Evolutionary conservation across 2,329 filamentous ascomycete genomes (phyloP), one percentile per base, ranked within the genome.

Genomic region (Truncatella angustata): DNA sequence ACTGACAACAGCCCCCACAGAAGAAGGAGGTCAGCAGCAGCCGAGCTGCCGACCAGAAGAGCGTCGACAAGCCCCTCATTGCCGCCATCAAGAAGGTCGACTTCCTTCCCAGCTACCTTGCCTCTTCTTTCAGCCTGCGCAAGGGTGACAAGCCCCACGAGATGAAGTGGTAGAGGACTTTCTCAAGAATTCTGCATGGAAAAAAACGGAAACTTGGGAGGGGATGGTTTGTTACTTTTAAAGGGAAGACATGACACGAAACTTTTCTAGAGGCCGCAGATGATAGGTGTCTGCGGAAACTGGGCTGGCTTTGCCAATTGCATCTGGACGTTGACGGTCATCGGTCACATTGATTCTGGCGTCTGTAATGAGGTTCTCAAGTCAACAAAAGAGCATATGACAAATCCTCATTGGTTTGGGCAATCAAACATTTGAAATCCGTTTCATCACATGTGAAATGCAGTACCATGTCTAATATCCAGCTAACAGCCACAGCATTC

Each of bases 131-230:
- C 90, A 95, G 90, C 86, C 87, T 99, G 79, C 90, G 93, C 81
- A 97, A 92, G 84, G 94, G 94, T 73, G 93, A 99, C 85, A 92
- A 93, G 88, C 94, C 94, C 80, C 94, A 99, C 82, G 90, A 96
- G 87, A 97, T 99, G 94, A 90, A 90, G 81, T 99, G 93, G 86
- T 99, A 97, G 80, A 52, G 35, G 23, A 26, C 32, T 30, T 16
- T 30, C 23, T n/a, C n/a, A n/a, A 28, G 36, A 24, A 51, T 23
- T 37, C n/a, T 32, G 23, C 42, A 35, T n/a, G 48, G 50, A 28
- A 50, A 12, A 50, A 44, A 43, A 44, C 40, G 40, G 23, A 21
- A 24, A 24, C 35, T 32, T 26, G 21, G 43, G 39, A 36, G 37
- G 32, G 42, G 36, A 37, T 16, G 23, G 24, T 58, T 59, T 54